A percentile compares a stretch with the other conserved stretches of the same genome.
Evolutionary conservation across 2,329 filamentous ascomycete species (phyloP).

Genomic region (Dendrostoma leiphaemia): DNA sequence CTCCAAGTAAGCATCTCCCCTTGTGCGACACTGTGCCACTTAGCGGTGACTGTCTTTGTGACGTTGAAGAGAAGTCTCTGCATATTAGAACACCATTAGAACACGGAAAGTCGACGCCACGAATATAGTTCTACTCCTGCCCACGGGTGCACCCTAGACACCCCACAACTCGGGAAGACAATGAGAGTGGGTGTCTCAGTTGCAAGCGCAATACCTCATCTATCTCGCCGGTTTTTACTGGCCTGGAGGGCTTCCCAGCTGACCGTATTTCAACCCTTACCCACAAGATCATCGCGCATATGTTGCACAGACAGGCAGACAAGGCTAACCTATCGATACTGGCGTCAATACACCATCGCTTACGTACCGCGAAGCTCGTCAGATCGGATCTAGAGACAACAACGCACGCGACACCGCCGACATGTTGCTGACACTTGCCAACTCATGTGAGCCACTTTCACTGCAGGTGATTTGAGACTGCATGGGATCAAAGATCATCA

Average conservation of each 20-base stretch:
- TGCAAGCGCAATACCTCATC: neutral
- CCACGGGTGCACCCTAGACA: neutral
- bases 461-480: neutral
- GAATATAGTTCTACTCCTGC: neutral
- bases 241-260: neutral
- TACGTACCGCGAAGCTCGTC: too few relatives aligned
- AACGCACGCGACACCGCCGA: neutral
- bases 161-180: neutral
- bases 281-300: neutral
- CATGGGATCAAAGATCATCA: neutral
- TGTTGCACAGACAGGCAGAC: neutral
- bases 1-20: neutral
- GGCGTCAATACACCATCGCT: neutral
- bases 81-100: neutral
- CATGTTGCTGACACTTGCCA: neutral
- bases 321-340: neutral
- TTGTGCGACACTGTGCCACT: neutral
- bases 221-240: neutral
- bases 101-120: neutral
- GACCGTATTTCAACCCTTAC: conserved; percentile 4
- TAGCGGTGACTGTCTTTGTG: neutral
- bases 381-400: neutral
- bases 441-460: too few relatives aligned
- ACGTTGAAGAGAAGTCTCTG: neutral
- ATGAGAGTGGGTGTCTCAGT: neutral